These are phyloP conservation scores for Boletus edulis DNA, from an alignment of 768 basidiomycete genomes.

Conservation along the genomic window DNA sequence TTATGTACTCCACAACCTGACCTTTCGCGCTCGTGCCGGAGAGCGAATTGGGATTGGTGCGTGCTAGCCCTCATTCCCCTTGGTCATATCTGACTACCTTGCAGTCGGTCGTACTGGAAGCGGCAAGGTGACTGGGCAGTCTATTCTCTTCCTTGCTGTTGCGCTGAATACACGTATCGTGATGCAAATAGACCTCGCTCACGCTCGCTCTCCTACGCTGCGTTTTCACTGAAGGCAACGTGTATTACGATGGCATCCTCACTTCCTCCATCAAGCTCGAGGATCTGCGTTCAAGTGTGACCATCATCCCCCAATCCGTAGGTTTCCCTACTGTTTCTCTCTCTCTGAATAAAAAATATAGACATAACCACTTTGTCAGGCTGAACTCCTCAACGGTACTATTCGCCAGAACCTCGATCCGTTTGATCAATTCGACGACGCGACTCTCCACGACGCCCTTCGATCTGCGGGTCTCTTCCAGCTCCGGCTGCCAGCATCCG, in stretches of 20 bases:
- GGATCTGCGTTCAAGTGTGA: conserved; percentile 53
- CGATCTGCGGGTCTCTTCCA: conserved; percentile 38
- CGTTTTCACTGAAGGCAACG: conserved; percentile 48
- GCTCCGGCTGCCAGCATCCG: conserved; percentile 9
- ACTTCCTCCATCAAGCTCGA: conserved; percentile 53
- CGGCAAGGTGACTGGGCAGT: neutral
- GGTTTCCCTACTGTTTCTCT: neutral
- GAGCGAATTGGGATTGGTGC: conserved; percentile 9
- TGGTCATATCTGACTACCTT: neutral
- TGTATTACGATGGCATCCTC: conserved; percentile 52
- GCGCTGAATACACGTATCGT: neutral
- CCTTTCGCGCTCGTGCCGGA: conserved; percentile 6
- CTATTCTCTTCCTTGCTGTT: neutral
- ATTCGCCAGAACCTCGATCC: conserved; percentile 50
- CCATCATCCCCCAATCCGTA: conserved; percentile 50
- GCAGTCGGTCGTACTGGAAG: conserved; percentile 9
- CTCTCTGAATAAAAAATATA: too few relatives aligned
- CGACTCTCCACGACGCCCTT: conserved; percentile 37
- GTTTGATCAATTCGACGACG: conserved; percentile 47
- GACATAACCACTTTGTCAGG: conserved; percentile 5
- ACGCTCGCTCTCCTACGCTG: conserved; percentile 49
- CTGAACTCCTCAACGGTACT: conserved; percentile 42
- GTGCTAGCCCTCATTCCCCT: neutral
- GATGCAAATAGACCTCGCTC: conserved; percentile 41
- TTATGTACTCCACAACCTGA: neutral